Evolutionary conservation across 331 rosid species (phyloP), one percentile per base, ranked within the genome.

Genomic region (Cucumis variabilis): DNA sequence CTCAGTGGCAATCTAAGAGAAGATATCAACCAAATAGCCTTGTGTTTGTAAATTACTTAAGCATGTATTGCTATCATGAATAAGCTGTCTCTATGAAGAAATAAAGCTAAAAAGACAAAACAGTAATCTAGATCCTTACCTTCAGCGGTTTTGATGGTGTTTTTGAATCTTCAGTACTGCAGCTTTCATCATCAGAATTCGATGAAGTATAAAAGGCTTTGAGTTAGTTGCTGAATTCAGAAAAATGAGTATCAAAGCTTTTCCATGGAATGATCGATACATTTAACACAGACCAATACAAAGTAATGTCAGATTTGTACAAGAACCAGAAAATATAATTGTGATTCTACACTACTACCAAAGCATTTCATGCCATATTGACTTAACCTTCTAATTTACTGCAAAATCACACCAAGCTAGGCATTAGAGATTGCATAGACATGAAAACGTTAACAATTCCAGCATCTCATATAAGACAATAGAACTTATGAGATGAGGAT

Each of bases 161-260:
- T 28, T 79, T 78, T 3, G 91, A 62, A 67, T 87, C 91, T 83
- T 77, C 90, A 1, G 78, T 58, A 89, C 81, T 87, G 62, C 78
- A 28, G 55, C 88, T 86, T 86, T 87, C 91, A 51, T 84, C 89
- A 27, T 92, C 90, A 30, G 86, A 86, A 89, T 90, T 92, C 24
- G 91, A n/a, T 76, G 66, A 73, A 87, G 58, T 53, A 86, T 84
- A 33, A 80, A 87, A 16, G 91, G 63, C 88, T 90, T 92, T 44
- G 89, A 88, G 20, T 87, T 90, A 9, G 50, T 93, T 92, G n/a
- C n/a, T n/a, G n/a, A n/a, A n/a, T n/a, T n/a, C n/a, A n/a, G n/a
- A n/a, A n/a, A n/a, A n/a, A n/a, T 27, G 27, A 62, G 13, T 28
- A 66, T 79, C 67, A 79, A 79, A 79, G 27, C 41, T 51, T 51